Evolutionary conservation across 2,329 filamentous ascomycete genomes (phyloP).

Genomic region (Pseudogymnoascus sp.): DNA sequence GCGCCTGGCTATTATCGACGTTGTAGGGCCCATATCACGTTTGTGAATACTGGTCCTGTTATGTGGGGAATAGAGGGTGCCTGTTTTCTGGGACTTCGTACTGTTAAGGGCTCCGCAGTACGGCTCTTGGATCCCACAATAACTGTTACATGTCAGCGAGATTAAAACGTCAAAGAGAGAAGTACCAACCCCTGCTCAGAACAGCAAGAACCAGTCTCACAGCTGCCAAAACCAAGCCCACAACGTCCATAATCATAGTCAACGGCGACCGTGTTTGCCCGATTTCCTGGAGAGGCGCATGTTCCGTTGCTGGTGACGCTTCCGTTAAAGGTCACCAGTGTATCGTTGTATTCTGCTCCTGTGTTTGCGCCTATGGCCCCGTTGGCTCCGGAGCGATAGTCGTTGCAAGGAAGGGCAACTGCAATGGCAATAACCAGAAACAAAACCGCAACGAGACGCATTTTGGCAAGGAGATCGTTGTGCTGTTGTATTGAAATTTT

Average conservation of each 20-base stretch:
- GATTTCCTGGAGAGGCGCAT: neutral
- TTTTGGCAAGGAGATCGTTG: neutral
- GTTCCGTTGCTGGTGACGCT: neutral
- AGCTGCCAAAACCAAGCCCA: slow-evolving; percentile 23
- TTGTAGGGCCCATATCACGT: neutral
- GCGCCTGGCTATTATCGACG: neutral
- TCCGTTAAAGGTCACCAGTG: neutral
- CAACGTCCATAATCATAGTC: slow-evolving; percentile 15
- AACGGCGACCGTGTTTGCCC: neutral
- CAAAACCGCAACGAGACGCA: neutral
- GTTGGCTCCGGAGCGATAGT: neutral
- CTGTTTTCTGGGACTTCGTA: neutral
- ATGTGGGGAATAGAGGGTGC: neutral
- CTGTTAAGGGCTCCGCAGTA: neutral
- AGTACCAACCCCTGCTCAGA: slow-evolving; percentile 13
- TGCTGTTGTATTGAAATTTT: neutral
- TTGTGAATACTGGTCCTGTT: neutral
- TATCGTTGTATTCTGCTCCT: neutral
- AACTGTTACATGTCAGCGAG: neutral
- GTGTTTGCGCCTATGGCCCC: neutral
- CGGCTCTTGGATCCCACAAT: neutral
- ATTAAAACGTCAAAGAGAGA: neutral
- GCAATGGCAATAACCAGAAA: neutral
- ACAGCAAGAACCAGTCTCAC: slow-evolving; percentile 22
- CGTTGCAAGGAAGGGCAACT: neutral